Evolutionary conservation across 2,329 filamentous ascomycete species (phyloP).

Genomic region (Penicillium expansum): DNA sequence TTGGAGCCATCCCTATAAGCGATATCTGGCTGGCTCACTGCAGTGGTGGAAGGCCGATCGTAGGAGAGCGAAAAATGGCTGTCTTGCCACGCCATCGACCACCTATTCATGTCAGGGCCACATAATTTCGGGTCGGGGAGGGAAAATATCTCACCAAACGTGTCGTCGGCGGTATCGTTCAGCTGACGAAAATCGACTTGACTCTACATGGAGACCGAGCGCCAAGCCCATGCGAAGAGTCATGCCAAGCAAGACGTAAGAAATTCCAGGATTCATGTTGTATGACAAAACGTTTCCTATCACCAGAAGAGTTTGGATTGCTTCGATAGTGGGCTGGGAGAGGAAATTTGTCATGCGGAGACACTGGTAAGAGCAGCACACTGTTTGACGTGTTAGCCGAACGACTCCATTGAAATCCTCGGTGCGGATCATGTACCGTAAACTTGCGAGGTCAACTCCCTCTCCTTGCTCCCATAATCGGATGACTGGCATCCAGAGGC

Average conservation of each 20-base stretch:
- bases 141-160: constrained; percentile 39
- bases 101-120: constrained; percentile 38
- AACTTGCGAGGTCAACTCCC: constrained; percentile 63
- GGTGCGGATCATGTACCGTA: constrained; percentile 47
- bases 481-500: constrained; percentile 63
- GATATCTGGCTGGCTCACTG: constrained; percentile 53
- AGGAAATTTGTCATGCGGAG: constrained; percentile 63
- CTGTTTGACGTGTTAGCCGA: constrained; percentile 37
- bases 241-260: constrained; percentile 60
- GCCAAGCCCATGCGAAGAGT: constrained; percentile 61
- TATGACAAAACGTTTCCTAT: constrained; percentile 62
- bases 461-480: constrained; percentile 55
- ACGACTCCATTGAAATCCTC: neutral
- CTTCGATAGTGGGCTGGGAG: constrained; percentile 59
- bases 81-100: constrained; percentile 65
- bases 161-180: constrained; percentile 48
- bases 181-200: constrained; percentile 51
- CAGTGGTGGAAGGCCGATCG: constrained; percentile 56
- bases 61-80: constrained; percentile 63
- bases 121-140: neutral
- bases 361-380: constrained; percentile 65
- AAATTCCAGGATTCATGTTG: constrained; percentile 64
- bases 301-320: constrained; percentile 60
- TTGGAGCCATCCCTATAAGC: constrained; percentile 49
- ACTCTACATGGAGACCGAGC: constrained; percentile 59